A percentile compares a stretch with the other conserved stretches of the same genome.
phyloP scores from a whole-genome alignment of 1,284 basidiomycete species.

The Fereydounia khargensis region DNA sequence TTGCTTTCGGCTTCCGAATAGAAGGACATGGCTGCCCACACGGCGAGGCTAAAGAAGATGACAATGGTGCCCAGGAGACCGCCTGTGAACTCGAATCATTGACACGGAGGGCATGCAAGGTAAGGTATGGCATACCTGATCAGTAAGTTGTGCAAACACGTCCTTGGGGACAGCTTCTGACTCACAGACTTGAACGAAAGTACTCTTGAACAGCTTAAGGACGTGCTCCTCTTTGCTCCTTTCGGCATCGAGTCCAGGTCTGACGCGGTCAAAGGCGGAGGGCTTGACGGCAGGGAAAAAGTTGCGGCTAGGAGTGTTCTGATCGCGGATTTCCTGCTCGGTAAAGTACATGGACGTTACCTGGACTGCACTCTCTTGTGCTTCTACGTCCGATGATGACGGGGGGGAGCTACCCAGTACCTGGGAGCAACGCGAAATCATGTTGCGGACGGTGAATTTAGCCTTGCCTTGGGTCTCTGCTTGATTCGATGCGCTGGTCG shows the following conservation, averaged over 20 bases:
- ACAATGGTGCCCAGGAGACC: conserved; percentile 19
- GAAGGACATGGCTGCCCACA: conserved; percentile 12
- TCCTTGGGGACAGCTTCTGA: too few relatives aligned
- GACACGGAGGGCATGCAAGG: neutral
- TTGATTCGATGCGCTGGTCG: too few relatives aligned
- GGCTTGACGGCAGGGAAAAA: conserved; percentile 23
- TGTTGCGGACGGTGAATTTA: too few relatives aligned
- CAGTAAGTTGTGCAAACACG: too few relatives aligned
- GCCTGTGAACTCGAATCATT: conserved; percentile 10
- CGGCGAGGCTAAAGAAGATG: conserved; percentile 13
- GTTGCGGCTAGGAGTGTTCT: conserved; percentile 6
- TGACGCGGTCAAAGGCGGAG: conserved; percentile 13
- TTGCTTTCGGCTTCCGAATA: conserved; percentile 22
- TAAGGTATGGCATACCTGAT: neutral
- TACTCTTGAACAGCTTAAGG: too few relatives aligned
- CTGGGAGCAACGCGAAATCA: too few relatives aligned
- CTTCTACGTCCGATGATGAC: too few relatives aligned
- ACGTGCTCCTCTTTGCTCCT: neutral
- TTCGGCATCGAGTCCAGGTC: too few relatives aligned
- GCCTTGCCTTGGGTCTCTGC: too few relatives aligned
- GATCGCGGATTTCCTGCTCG: conserved; percentile 11
- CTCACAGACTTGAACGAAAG: too few relatives aligned
- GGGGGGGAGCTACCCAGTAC: too few relatives aligned
- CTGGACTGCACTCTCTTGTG: too few relatives aligned
- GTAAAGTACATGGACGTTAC: conserved; percentile 12